A percentile compares a stretch with the other conserved stretches of the same genome.
These are phyloP conservation scores for Nemania serpens DNA, from an alignment of 2,329 filamentous ascomycete genomes.

Conservation along the genomic window DNA sequence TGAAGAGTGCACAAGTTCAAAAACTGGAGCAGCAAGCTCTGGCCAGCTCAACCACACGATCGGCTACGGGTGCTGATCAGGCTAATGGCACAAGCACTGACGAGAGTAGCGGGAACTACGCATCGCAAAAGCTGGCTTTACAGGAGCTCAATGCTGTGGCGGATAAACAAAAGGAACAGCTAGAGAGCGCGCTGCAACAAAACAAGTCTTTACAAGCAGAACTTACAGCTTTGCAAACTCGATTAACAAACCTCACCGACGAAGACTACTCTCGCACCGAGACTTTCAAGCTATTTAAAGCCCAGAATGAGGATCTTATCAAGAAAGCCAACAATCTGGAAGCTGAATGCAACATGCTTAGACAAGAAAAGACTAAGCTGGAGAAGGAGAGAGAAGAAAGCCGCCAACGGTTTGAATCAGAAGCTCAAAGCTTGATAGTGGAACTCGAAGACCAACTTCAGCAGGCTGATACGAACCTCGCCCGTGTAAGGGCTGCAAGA, in stretches of 20 bases:
- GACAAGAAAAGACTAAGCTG: conserved; percentile 82
- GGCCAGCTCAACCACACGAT: conserved; percentile 61
- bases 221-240: conserved; percentile 71
- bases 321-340: conserved; percentile 91
- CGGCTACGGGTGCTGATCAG: conserved; percentile 48
- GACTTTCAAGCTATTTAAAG: conserved; percentile 88
- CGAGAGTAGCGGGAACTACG: conserved; percentile 59
- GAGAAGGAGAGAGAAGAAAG: conserved; percentile 85
- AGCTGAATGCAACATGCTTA: conserved; percentile 81
- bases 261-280: conserved; percentile 94
- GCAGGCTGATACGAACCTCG: conserved; percentile 80
- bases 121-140: conserved; percentile 75
- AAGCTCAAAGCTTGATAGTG: conserved; percentile 71
- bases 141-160: conserved; percentile 78
- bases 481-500: conserved; percentile 79
- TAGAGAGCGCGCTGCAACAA: conserved; percentile 78
- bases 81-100: conserved; percentile 61
- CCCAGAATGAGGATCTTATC: conserved; percentile 89
- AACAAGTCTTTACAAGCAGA: conserved; percentile 77
- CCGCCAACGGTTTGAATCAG: conserved; percentile 78
- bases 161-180: conserved; percentile 84
- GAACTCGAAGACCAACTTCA: conserved; percentile 85
- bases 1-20: conserved; percentile 85
- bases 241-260: conserved; percentile 76
- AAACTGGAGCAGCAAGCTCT: conserved; percentile 91